These are phyloP conservation scores for thale cress (Arabidopsis thaliana) DNA, from an alignment of 345 rosid genomes.

Conservation along the genomic window DNA sequence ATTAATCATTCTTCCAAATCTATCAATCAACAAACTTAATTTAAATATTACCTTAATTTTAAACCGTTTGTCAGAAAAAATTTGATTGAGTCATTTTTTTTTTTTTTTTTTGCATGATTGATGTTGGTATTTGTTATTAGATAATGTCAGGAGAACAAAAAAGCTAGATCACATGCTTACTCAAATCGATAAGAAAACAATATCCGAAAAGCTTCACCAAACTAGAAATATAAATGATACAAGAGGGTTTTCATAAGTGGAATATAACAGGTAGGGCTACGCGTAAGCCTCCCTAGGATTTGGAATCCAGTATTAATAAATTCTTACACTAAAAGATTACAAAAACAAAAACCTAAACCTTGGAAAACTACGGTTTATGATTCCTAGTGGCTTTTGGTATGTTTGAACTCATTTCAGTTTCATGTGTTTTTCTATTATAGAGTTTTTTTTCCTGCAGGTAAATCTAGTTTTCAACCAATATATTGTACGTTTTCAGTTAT, in stretches of 20 bases:
- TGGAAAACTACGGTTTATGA: neutral
- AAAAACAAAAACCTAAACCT: neutral
- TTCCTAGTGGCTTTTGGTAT: too few relatives aligned
- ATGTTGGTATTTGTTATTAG: neutral
- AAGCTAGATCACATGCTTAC: neutral
- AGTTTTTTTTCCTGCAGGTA: too few relatives aligned
- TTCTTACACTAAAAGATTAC: neutral
- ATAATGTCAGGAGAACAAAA: neutral
- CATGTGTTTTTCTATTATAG: too few relatives aligned
- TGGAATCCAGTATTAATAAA: neutral
- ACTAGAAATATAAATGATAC: neutral
- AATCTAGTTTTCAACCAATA: neutral
- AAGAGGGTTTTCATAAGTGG: neutral
- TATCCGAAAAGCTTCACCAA: neutral
- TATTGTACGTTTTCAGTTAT: neutral
- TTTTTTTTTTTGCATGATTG: neutral
- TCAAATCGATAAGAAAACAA: neutral
- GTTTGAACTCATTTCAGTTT: too few relatives aligned
- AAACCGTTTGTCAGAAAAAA: neutral
- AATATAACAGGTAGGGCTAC: slow-evolving; percentile 1
- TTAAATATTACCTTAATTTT: neutral
- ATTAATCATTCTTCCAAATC: neutral
- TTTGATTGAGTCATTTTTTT: neutral
- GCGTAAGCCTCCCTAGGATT: neutral
- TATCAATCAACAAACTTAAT: neutral